Base-by-base conservation (phyloP, 2,329 filamentous ascomycete genomes). In the Colletotrichum sp. region DNA sequence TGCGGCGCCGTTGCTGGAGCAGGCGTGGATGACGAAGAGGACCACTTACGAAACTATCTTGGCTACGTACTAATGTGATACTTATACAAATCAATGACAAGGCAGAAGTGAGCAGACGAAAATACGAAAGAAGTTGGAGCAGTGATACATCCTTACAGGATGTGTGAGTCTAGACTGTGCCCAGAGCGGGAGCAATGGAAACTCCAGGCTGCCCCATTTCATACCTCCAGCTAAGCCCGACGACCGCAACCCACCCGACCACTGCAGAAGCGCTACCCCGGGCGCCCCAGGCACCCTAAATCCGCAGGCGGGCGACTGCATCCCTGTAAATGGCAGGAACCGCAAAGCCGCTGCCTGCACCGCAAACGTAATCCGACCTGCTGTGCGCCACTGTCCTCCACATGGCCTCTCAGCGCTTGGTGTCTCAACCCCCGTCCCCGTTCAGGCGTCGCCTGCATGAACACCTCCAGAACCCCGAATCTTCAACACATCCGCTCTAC, bases 401-500 rank as follows among this genome's bases (percentile, higher is more conserved):
- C 67, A 70, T 70, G 57, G 67, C 67, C 67, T 63, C 71, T 69
- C 38, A 61, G 72, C 72, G 72, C 30, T 57, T 58, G 55, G 55
- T 58, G 68, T 75, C 73, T 75, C 70, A 75, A 38, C 36, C 71
- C 57, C n/a, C 43, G 43, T 52, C 58, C 32, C 57, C 34, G 52
- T 36, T 60, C 30, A 24, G 65, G 73, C 58, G 64, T 48, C 38
- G 38, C 38, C 18, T 52, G n/a, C 74, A 69, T 76, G 74, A 76
- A 74, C 70, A 69, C 70, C 55, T 48, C 71, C 64, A 36, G 68
- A 75, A 58, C 65, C 61, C 65, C 70, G 5, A 69, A 55, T 76
- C 74, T 65, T 67, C 73, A 38, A 69, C 70, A 52, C 63, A 52
- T 66, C 70, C 65, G 71, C 26, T 48, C 48, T 52, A 52, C 60